Conservation (phyloP, 202 grass and related monocot species). For the Setaria italica region DNA sequence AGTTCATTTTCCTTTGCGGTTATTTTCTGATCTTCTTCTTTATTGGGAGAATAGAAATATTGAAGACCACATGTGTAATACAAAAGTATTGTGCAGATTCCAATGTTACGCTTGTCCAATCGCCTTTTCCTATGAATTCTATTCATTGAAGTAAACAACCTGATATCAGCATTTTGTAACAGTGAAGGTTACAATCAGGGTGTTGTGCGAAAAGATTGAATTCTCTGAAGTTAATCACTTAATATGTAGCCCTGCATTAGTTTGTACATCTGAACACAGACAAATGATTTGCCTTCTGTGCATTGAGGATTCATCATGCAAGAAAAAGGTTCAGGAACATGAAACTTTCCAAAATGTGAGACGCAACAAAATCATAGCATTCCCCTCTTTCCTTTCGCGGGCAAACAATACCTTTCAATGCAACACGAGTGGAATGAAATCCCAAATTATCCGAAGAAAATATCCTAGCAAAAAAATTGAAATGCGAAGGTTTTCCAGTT, state of each 20-base stretch:
- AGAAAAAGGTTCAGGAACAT: not conserved
- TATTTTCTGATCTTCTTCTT: slow-evolving; percentile 32
- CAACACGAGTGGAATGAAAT: not conserved
- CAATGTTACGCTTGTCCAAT: not conserved
- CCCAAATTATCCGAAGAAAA: not conserved
- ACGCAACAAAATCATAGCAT: not conserved
- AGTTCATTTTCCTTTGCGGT: slow-evolving; percentile 33
- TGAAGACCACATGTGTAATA: slow-evolving; percentile 41
- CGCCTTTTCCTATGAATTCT: not conserved
- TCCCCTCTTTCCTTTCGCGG: not conserved
- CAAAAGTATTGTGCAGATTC: not conserved
- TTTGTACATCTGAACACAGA: not conserved
- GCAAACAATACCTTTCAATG: not conserved
- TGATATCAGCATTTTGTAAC: not conserved
- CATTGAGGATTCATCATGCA: not conserved
- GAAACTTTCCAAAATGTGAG: not conserved
- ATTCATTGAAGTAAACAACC: not conserved
- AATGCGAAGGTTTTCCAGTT: not conserved
- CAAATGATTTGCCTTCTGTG: not conserved
- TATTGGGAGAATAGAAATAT: slow-evolving; percentile 26
- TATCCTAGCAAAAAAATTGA: not conserved
- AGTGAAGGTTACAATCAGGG: not conserved
- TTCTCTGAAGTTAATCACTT: not conserved
- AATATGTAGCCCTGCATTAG: not conserved
- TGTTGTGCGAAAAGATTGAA: not conserved